A percentile compares a stretch with the other conserved stretches of the same genome.
Evolutionary conservation across 257 asterid species (phyloP).

Genomic region (Nicotiana obtusifolia): DNA sequence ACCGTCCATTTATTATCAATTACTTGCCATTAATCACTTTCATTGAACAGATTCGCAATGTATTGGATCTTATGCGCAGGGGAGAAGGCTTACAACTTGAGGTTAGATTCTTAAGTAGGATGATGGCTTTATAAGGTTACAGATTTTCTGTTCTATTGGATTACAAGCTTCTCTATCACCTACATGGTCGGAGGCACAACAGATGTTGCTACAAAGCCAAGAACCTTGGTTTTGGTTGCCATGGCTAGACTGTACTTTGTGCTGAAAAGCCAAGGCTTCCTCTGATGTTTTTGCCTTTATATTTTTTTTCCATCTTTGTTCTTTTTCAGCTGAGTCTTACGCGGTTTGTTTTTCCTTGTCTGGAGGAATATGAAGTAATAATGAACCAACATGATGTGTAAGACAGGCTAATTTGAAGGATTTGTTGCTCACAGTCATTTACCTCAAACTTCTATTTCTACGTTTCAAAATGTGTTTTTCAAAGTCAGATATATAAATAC

Average conservation of each 20-base stretch:
- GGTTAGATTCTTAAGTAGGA: conserved; percentile 36
- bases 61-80: conserved; percentile 84
- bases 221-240: too few species aligned
- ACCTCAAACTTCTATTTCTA: background rate
- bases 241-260: background rate
- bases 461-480: background rate
- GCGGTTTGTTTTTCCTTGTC: background rate
- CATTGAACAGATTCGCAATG: conserved; percentile 74
- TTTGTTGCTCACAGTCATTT: background rate
- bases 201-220: too few species aligned
- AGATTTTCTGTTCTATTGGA: background rate
- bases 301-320: background rate
- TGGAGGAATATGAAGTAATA: background rate
- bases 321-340: background rate
- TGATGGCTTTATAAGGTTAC: background rate
- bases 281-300: background rate
- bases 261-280: background rate
- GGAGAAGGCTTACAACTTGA: conserved; percentile 80
- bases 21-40: background rate
- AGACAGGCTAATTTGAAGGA: background rate
- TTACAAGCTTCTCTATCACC: background rate
- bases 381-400: background rate
- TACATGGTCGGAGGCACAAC: background rate
- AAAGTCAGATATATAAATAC: background rate
- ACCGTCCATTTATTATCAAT: background rate